These are phyloP conservation scores for Pleurotus eryngii DNA, from an alignment of 768 basidiomycete species.

Conservation along the genomic window DNA sequence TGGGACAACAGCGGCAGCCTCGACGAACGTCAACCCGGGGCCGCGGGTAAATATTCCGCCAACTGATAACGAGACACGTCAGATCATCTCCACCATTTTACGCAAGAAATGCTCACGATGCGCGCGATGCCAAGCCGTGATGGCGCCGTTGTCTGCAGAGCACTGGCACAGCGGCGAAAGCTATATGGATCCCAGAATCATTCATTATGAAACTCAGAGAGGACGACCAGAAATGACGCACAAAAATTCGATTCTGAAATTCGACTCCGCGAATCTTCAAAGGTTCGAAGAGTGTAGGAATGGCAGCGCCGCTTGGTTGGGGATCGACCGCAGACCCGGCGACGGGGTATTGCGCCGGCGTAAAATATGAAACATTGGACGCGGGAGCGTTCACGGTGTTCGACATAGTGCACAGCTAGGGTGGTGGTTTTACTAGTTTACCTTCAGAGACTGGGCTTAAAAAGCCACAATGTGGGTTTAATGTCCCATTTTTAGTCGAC, in stretches of 20 bases:
- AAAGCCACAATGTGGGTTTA: not conserved
- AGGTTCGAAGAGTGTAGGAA: conserved; percentile 47
- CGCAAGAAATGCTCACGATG: conserved; percentile 47
- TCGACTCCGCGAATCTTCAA: conserved; percentile 49
- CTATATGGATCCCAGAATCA: conserved; percentile 17
- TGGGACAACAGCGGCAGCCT: conserved; percentile 62
- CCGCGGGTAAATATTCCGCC: conserved; percentile 50
- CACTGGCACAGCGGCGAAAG: conserved; percentile 61
- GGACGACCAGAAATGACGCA: conserved; percentile 20
- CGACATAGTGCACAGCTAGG: not conserved
- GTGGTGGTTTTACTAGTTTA: not conserved
- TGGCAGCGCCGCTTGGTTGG: conserved; percentile 34
- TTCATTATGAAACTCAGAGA: not conserved
- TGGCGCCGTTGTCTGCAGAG: conserved; percentile 48
- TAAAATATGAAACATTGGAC: conserved; percentile 40
- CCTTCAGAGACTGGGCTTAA: not conserved
- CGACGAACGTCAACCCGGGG: conserved; percentile 57
- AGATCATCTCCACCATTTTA: conserved; percentile 9
- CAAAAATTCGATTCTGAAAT: conserved; percentile 55
- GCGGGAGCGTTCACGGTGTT: conserved; percentile 25
- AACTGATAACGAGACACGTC: conserved; percentile 27
- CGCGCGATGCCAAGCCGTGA: conserved; percentile 55
- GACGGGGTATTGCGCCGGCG: conserved; percentile 40
- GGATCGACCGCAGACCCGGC: conserved; percentile 42
- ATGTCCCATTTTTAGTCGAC: not conserved